phyloP scores from a whole-genome alignment of 139 green algal species.

The Auxenochlorella protothecoides region DNA sequence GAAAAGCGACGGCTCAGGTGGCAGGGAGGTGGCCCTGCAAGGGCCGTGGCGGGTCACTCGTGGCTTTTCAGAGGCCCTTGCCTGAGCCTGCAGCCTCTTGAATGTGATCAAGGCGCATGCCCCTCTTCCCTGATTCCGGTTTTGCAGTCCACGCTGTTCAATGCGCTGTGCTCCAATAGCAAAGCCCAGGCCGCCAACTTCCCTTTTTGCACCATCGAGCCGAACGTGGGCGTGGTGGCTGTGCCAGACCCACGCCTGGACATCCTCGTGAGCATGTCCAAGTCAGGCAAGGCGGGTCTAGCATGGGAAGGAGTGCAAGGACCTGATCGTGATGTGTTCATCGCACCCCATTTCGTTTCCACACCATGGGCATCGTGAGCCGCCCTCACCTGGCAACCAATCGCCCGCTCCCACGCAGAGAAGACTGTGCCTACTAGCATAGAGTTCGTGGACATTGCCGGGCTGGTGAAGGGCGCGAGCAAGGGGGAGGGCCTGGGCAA shows the following conservation, averaged over 20 bases:
- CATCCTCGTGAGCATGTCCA: background rate
- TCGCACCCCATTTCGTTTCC: too few relatives aligned
- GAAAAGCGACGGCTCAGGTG: too few relatives aligned
- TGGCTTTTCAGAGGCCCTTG: background rate
- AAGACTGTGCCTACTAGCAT: slow-evolving; percentile 73
- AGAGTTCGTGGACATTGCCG: slow-evolving; percentile 98
- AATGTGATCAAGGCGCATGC: background rate
- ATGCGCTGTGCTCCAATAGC: slow-evolving; percentile 87
- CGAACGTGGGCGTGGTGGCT: slow-evolving; percentile 67
- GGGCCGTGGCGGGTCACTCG: too few relatives aligned
- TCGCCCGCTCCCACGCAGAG: slow-evolving; percentile 50
- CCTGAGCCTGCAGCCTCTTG: background rate
- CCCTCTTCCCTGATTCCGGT: too few relatives aligned
- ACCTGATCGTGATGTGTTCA: slow-evolving; percentile 27
- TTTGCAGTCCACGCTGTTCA: slow-evolving; percentile 92
- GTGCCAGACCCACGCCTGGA: slow-evolving; percentile 45
- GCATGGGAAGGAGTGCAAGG: background rate
- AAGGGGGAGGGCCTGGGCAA: slow-evolving; percentile 94
- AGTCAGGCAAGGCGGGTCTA: too few relatives aligned
- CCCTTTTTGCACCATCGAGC: slow-evolving; percentile 98
- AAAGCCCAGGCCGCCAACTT: slow-evolving; percentile 93
- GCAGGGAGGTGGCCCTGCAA: too few relatives aligned
- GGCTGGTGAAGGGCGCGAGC: slow-evolving; percentile 82
- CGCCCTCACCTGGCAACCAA: background rate
- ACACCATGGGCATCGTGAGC: too few relatives aligned